A percentile compares a stretch with the other conserved stretches of the same genome.
Evolutionary conservation across 2,329 filamentous ascomycete genomes (phyloP).

Genomic region (Diaporthe sp.): DNA sequence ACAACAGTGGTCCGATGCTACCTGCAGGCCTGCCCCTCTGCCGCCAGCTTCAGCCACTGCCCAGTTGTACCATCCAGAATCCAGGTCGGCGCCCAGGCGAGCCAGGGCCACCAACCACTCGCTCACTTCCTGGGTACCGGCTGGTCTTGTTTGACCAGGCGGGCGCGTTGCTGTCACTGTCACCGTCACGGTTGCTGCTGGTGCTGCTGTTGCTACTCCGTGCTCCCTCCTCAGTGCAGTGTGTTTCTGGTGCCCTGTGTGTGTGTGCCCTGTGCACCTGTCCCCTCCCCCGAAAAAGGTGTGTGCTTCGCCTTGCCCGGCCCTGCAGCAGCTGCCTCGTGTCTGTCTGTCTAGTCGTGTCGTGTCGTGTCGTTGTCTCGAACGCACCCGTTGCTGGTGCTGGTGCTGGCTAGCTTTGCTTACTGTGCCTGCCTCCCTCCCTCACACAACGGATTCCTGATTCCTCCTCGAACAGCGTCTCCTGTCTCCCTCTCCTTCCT

Average conservation of each 20-base stretch:
- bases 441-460: not conserved
- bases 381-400: not conserved
- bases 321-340: conserved; percentile 11
- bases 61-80: conserved; percentile 21
- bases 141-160: conserved; percentile 8
- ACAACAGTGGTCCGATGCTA: conserved; percentile 29
- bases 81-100: not conserved
- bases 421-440: conserved; percentile 12
- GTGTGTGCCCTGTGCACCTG: not conserved
- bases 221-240: not conserved
- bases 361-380: conserved; percentile 22
- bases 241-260: conserved; percentile 21
- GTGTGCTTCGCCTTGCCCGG: conserved; percentile 20
- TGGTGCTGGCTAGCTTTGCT: conserved; percentile 8
- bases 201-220: not conserved
- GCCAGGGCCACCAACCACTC: not conserved
- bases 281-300: not conserved
- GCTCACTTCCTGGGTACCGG: not conserved
- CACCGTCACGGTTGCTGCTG: conserved; percentile 1
- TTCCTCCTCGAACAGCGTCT: conserved; percentile 10
- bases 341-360: not conserved
- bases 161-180: not conserved
- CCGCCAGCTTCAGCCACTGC: conserved; percentile 24
- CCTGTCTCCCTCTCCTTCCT: conserved; percentile 32
- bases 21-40: conserved; percentile 15